These are phyloP conservation scores for Trametes punicea DNA, from an alignment of 768 basidiomycete species.

Conservation along the genomic window DNA sequence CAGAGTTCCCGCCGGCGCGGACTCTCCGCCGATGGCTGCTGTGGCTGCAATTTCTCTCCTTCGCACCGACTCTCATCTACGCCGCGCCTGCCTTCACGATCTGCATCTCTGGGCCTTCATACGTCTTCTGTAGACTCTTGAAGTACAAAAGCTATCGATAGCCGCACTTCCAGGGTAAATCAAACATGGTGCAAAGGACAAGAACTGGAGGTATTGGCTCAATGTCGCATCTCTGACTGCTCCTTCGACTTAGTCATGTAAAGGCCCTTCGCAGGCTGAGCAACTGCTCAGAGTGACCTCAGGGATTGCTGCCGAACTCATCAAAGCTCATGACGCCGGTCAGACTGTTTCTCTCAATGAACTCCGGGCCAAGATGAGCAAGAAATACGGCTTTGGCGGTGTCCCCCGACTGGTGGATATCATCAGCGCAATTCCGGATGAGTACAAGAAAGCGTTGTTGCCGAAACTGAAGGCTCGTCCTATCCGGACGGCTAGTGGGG, in stretches of 20 bases:
- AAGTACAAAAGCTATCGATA: neutral
- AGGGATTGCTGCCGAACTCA: conserved; percentile 91
- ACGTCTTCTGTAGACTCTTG: neutral
- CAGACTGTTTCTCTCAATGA: conserved; percentile 83
- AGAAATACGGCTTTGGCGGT: conserved; percentile 82
- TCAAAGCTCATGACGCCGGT: conserved; percentile 79
- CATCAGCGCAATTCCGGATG: conserved; percentile 96
- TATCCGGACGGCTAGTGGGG: conserved; percentile 94
- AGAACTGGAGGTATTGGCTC: conserved; percentile 34
- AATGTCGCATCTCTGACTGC: neutral
- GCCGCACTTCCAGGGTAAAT: no score
- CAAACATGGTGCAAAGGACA: conserved; percentile 41
- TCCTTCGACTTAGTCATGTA: neutral
- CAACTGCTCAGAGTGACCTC: conserved; percentile 86
- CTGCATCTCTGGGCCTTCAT: neutral
- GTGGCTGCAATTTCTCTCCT: conserved; percentile 15
- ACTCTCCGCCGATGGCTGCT: neutral
- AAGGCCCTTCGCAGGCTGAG: conserved; percentile 87
- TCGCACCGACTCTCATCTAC: neutral
- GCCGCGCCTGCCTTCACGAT: neutral
- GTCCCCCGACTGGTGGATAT: conserved; percentile 96
- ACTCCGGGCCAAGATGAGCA: conserved; percentile 82
- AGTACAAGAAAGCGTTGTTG: conserved; percentile 88
- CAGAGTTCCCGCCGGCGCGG: conserved; percentile 11
- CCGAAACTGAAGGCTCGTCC: conserved; percentile 91